These are phyloP conservation scores for Diutina neorugosa DNA, from an alignment of 1,139 yeast genomes.

Conservation along the genomic window DNA sequence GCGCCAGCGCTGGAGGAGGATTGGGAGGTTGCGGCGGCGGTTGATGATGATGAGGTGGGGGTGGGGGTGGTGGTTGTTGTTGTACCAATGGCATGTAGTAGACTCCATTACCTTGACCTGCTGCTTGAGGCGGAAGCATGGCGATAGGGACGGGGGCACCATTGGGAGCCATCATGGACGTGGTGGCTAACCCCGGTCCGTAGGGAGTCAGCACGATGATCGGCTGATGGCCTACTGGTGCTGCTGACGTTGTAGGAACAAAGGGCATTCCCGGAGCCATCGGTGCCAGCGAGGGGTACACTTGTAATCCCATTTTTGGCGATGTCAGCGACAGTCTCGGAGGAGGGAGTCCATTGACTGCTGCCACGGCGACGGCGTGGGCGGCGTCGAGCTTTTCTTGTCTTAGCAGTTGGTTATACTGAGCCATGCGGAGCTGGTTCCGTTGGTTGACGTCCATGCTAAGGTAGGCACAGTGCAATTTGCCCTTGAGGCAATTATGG, in stretches of 20 bases:
- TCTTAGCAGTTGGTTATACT: constrained; percentile 23
- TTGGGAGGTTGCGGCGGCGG: neutral
- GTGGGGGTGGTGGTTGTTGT: neutral
- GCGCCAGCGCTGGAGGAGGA: neutral
- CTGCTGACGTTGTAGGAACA: neutral
- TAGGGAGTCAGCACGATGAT: constrained; percentile 1
- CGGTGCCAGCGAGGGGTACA: neutral
- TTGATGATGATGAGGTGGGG: neutral
- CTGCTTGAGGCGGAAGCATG: neutral
- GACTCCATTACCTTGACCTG: neutral
- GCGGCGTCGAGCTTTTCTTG: constrained; percentile 2
- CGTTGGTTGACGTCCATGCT: constrained; percentile 38
- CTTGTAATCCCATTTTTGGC: neutral
- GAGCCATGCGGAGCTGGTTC: constrained; percentile 40
- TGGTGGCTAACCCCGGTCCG: neutral
- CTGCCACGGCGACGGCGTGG: neutral
- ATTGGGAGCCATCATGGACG: neutral
- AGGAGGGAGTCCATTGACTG: neutral
- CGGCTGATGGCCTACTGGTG: neutral
- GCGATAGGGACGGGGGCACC: neutral
- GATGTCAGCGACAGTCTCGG: neutral
- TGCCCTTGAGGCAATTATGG: constrained; percentile 47
- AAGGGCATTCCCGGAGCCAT: neutral
- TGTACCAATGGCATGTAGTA: neutral
- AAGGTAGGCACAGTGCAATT: constrained; percentile 41